These are phyloP conservation scores for Picochlorum sp. DNA, from an alignment of 139 green algal genomes.

Conservation along the genomic window DNA sequence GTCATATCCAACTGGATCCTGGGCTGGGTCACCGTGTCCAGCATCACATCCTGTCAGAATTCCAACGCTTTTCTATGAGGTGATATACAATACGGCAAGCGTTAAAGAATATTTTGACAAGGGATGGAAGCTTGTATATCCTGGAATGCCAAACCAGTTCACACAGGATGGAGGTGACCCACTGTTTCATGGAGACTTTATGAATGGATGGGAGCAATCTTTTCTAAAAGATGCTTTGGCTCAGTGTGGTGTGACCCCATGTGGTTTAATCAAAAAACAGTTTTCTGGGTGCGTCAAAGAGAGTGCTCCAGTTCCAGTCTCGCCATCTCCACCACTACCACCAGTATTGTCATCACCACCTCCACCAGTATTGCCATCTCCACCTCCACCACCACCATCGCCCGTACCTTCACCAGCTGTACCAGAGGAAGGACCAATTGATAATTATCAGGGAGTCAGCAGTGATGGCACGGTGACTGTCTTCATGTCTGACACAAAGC, in stretches of 20 bases:
- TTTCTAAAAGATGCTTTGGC: background rate
- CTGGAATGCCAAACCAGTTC: background rate
- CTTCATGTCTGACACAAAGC: no score
- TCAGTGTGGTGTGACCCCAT: background rate
- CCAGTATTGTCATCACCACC: no score
- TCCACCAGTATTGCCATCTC: no score
- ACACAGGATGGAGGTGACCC: background rate
- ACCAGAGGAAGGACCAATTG: no score
- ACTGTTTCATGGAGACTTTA: background rate
- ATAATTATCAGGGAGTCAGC: no score
- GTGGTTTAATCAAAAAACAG: background rate
- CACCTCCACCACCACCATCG: no score
- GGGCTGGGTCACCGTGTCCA: background rate
- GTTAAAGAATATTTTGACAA: background rate
- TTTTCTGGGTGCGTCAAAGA: background rate
- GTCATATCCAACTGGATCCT: background rate
- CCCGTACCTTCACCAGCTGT: no score
- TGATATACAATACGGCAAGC: background rate
- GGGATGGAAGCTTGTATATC: background rate
- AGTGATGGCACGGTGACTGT: no score
- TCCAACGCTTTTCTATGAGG: background rate
- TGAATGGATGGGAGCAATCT: background rate
- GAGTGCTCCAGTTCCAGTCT: no score
- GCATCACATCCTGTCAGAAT: background rate
- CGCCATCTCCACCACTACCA: no score